Evolutionary conservation across 352 stramenopile genomes (phyloP).

Genomic region (Globisporangium okanoganense): DNA sequence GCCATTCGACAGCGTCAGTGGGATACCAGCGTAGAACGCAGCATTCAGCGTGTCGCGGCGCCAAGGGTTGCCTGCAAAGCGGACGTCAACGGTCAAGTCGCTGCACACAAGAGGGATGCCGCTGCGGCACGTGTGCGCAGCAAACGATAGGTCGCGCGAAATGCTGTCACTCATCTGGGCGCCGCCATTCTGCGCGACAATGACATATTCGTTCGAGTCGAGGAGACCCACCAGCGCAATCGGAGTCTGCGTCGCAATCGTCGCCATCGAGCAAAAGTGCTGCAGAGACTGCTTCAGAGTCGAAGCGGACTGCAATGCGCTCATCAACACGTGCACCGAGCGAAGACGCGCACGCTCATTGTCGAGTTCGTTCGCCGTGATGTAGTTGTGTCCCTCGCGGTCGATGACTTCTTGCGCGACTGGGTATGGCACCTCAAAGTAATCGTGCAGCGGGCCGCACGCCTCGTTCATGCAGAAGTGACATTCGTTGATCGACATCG

Average conservation of each 20-base stretch:
- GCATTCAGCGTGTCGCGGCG: conserved; percentile 33
- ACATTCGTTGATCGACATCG: conserved; percentile 23
- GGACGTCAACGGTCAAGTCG: conserved; percentile 41
- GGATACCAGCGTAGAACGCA: conserved; percentile 68
- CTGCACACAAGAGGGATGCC: conserved; percentile 52
- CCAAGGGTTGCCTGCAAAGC: conserved; percentile 50
- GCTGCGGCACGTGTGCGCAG: conserved; percentile 49
- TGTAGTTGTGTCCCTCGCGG: conserved; percentile 29
- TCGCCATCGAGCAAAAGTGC: conserved; percentile 75
- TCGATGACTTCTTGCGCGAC: conserved; percentile 24
- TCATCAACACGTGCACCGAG: conserved; percentile 21
- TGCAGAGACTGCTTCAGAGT: no score
- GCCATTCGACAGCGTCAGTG: conserved; percentile 44
- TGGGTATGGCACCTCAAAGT: conserved; percentile 50
- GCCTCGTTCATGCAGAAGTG: conserved; percentile 55
- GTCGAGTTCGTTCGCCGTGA: conserved; percentile 42
- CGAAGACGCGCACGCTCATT: conserved; percentile 52
- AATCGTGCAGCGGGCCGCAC: conserved; percentile 43
- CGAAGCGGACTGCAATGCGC: no score
- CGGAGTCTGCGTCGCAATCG: conserved; percentile 63
- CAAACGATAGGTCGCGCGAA: conserved; percentile 37
- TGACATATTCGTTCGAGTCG: conserved; percentile 64
- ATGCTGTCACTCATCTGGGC: conserved; percentile 28
- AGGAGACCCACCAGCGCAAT: conserved; percentile 69
- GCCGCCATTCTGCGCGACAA: conserved; percentile 35